A percentile compares a stretch with the other conserved stretches of the same genome.
Conservation (phyloP, 2,329 filamentous ascomycete species). For the Claviceps citrina region DNA sequence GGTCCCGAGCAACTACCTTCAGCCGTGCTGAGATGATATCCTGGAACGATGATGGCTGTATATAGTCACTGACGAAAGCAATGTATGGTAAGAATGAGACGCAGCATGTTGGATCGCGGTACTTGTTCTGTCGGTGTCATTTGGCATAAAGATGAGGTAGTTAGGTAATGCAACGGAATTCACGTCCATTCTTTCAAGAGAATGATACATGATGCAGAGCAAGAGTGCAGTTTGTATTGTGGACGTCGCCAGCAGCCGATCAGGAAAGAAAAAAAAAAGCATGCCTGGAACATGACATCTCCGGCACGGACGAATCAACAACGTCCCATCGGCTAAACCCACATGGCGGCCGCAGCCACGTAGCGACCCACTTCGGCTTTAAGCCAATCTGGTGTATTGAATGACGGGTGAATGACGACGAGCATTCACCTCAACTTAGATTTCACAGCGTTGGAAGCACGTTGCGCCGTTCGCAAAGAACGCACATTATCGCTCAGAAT, state of each 20-base stretch:
- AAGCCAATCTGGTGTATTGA: not conserved
- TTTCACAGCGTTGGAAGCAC: not conserved
- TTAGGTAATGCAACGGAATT: too few species aligned
- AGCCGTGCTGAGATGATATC: constrained; percentile 26
- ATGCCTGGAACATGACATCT: too few species aligned
- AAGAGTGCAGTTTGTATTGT: too few species aligned
- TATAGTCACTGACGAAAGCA: not conserved
- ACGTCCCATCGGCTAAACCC: not conserved
- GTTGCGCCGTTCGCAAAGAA: not conserved
- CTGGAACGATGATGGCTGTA: constrained; percentile 3
- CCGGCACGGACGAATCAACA: too few species aligned
- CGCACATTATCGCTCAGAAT: not conserved
- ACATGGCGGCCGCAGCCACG: not conserved
- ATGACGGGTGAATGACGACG: constrained; percentile 1
- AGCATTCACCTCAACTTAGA: not conserved
- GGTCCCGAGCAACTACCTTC: constrained; percentile 54
- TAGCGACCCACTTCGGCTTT: not conserved
- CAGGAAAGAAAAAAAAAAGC: too few species aligned
- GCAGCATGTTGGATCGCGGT: not conserved
- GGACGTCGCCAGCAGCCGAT: too few species aligned
- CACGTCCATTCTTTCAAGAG: too few species aligned
- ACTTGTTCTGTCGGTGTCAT: not conserved
- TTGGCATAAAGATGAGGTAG: too few species aligned
- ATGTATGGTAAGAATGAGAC: not conserved
- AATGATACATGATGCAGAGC: too few species aligned